A percentile compares a stretch with the other conserved stretches of the same genome.
These are phyloP conservation scores for Castanospermum australe DNA, from an alignment of 306 rosid species.

Conservation along the genomic window DNA sequence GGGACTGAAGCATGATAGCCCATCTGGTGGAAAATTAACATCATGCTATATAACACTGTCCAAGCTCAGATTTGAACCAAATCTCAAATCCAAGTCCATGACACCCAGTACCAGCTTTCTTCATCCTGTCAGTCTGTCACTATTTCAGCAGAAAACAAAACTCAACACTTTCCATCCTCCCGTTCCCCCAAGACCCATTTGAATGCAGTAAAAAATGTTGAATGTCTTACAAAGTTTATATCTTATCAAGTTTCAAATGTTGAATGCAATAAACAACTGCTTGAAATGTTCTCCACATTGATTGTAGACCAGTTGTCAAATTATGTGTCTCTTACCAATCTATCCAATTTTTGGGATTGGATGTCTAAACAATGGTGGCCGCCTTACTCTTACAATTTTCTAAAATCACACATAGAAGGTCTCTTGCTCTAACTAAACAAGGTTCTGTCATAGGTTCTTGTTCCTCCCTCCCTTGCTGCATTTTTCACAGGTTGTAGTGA, in stretches of 20 bases:
- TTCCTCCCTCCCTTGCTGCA: not conserved
- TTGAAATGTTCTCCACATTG: not conserved
- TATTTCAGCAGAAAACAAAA: not conserved
- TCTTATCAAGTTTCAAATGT: not conserved
- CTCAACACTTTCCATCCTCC: not conserved
- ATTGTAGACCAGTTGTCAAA: not conserved
- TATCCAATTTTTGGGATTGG: not conserved
- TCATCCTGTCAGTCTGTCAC: not conserved
- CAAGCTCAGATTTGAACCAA: conserved; percentile 25
- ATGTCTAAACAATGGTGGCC: not conserved
- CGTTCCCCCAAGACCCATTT: not conserved
- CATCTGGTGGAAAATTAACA: not conserved
- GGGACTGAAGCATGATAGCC: not conserved
- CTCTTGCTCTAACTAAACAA: too few relatives aligned
- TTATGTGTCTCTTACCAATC: not conserved
- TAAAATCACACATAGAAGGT: too few relatives aligned
- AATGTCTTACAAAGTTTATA: not conserved
- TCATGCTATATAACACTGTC: not conserved
- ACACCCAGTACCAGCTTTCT: not conserved
- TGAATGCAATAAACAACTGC: not conserved
- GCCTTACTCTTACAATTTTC: not conserved
- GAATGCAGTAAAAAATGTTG: not conserved
- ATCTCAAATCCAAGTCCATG: not conserved
- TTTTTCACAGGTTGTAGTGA: not conserved
- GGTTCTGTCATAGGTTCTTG: not conserved